Percentiles rank a stretch among this genome's conserved stretches.
These are phyloP conservation scores for Aspergillus proliferans DNA, from an alignment of 2,329 filamentous ascomycete species.

Conservation along the genomic window DNA sequence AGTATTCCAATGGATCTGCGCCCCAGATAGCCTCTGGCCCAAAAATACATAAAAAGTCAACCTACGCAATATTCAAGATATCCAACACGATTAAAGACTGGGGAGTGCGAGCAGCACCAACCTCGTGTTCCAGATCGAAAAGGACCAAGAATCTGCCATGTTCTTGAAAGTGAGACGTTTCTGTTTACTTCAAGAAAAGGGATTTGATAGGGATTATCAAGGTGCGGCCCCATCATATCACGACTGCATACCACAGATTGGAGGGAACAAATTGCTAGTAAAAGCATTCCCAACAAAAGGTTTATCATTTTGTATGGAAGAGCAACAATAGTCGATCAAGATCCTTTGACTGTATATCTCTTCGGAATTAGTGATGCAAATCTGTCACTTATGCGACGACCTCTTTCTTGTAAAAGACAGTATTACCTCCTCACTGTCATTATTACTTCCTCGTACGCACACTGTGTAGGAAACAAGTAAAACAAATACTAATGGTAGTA, in stretches of 20 bases:
- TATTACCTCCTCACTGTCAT: too few relatives aligned
- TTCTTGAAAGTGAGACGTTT: slow-evolving; percentile 18
- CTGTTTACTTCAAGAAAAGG: slow-evolving; percentile 1
- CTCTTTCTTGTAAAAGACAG: too few relatives aligned
- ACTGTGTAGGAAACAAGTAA: too few relatives aligned
- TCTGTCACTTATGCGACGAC: too few relatives aligned
- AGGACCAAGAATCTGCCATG: slow-evolving; percentile 51
- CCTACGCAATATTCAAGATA: neutral
- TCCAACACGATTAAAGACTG: neutral
- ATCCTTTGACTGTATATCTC: neutral
- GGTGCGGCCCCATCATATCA: neutral
- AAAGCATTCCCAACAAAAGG: neutral
- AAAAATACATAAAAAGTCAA: neutral
- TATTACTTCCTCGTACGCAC: too few relatives aligned
- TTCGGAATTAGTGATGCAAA: neutral
- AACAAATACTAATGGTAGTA: too few relatives aligned
- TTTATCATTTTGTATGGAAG: neutral
- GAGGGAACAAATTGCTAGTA: neutral
- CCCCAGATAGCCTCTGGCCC: slow-evolving; percentile 52
- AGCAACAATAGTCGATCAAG: neutral
- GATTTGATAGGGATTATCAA: slow-evolving; percentile 3
- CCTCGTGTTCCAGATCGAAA: slow-evolving; percentile 56
- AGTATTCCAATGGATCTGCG: slow-evolving; percentile 50
- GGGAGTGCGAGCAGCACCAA: slow-evolving; percentile 21
- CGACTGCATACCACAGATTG: neutral